phyloP scores from a whole-genome alignment of 2,329 filamentous ascomycete genomes.

The Chalara sp. region DNA sequence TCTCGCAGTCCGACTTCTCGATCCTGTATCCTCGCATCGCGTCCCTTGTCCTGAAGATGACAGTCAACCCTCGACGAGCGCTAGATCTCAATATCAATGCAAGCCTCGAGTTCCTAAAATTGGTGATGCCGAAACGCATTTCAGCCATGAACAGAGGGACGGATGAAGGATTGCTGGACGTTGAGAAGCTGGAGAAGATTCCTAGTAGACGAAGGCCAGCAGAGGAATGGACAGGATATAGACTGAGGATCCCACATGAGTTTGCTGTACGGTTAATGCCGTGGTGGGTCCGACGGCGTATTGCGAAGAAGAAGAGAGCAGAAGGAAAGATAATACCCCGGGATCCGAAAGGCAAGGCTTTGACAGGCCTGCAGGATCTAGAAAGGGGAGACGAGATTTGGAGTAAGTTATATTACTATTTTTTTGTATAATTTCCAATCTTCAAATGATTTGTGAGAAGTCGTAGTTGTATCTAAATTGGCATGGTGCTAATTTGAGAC shows the following conservation, averaged over 20 bases:
- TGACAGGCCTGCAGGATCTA: conserved; percentile 28
- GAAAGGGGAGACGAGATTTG: conserved; percentile 39
- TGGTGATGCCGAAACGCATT: conserved; percentile 41
- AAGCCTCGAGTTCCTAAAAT: conserved; percentile 53
- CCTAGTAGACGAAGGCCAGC: conserved; percentile 47
- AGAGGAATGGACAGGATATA: conserved; percentile 50
- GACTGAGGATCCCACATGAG: conserved; percentile 47
- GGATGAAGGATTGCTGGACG: conserved; percentile 44
- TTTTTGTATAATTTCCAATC: too few species aligned
- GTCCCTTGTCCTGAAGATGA: conserved; percentile 53
- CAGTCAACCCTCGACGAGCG: conserved; percentile 55
- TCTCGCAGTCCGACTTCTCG: conserved; percentile 61
- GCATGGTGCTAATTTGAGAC: too few species aligned
- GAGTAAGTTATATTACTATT: conserved; percentile 18
- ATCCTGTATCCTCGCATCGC: conserved; percentile 55
- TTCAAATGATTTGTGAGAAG: too few species aligned
- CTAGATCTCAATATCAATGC: conserved; percentile 57
- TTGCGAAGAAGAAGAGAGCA: conserved; percentile 21
- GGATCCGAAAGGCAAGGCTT: conserved; percentile 32
- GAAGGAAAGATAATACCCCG: conserved; percentile 27
- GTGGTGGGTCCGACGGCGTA: conserved; percentile 20
- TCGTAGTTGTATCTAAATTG: too few species aligned
- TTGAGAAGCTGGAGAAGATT: conserved; percentile 35
- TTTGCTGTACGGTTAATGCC: conserved; percentile 5
- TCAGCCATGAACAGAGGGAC: conserved; percentile 44